phyloP scores from a whole-genome alignment of 805 yeast species.

The Schizosaccharomyces cryophilus region DNA sequence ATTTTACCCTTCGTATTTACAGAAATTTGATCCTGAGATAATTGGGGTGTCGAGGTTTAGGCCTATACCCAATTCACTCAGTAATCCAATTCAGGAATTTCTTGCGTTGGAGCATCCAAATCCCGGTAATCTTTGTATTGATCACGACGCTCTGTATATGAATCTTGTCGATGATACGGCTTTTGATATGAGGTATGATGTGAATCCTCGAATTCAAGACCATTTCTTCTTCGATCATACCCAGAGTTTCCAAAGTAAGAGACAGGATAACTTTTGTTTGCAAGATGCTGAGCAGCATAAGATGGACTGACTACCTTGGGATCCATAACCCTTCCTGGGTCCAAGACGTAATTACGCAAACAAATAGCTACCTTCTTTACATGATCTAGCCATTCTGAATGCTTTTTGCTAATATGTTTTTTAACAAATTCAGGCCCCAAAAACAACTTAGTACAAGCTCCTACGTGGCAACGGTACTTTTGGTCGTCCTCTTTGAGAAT shows the following conservation, averaged over 20 bases:
- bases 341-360: background rate
- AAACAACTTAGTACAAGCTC: slow-evolving; percentile 7
- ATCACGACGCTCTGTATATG: background rate
- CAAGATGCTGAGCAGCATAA: background rate
- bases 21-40: too few relatives aligned
- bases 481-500: slow-evolving; percentile 7
- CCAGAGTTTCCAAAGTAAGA: background rate
- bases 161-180: background rate
- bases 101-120: background rate
- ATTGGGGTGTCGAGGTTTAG: too few relatives aligned
- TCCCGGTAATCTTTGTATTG: background rate
- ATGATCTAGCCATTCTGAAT: slow-evolving; percentile 5
- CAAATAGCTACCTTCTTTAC: background rate
- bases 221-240: too few relatives aligned
- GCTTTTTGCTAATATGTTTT: slow-evolving; percentile 8
- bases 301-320: background rate
- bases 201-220: too few relatives aligned
- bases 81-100: background rate
- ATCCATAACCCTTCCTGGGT: background rate
- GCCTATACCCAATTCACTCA: background rate
- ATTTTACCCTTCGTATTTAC: too few relatives aligned
- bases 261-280: background rate
- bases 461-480: slow-evolving; percentile 8
- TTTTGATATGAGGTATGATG: background rate
- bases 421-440: slow-evolving; percentile 8